Conservation (phyloP, 2,329 filamentous ascomycete genomes). For the Penicillium glabrum region DNA sequence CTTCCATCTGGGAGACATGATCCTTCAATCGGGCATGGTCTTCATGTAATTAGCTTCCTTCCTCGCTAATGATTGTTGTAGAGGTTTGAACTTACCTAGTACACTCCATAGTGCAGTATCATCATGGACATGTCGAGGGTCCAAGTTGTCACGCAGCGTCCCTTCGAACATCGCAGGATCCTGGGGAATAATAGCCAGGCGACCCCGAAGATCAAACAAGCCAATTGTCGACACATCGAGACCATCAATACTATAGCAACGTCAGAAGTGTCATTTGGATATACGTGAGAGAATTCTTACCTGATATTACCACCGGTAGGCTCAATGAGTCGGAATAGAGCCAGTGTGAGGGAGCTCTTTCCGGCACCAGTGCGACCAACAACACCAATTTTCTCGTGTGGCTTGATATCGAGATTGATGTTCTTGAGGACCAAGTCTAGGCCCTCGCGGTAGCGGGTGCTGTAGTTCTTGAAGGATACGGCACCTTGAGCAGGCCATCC, state of each 20-base stretch:
- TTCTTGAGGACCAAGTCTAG: conserved; percentile 92
- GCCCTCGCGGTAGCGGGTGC: conserved; percentile 85
- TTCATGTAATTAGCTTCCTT: conserved; percentile 30
- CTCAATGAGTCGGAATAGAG: conserved; percentile 95
- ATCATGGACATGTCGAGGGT: conserved; percentile 91
- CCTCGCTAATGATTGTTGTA: not conserved
- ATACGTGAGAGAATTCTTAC: conserved; percentile 27
- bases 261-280: conserved; percentile 13
- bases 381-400: conserved; percentile 96
- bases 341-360: conserved; percentile 89
- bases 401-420: conserved; percentile 87
- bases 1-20: conserved; percentile 81
- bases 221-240: conserved; percentile 90
- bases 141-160: conserved; percentile 89
- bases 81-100: conserved; percentile 64
- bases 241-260: conserved; percentile 69
- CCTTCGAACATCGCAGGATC: conserved; percentile 96
- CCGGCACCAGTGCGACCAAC: conserved; percentile 94
- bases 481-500: conserved; percentile 90
- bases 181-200: conserved; percentile 95
- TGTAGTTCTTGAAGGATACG: conserved; percentile 90
- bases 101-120: conserved; percentile 98
- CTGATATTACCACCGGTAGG: conserved; percentile 73
- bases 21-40: conserved; percentile 94
- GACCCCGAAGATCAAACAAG: conserved; percentile 79